A percentile compares a stretch with the other conserved stretches of the same genome.
phyloP scores from a whole-genome alignment of 2,329 filamentous ascomycete genomes.

The Cladophialophora exuberans region DNA sequence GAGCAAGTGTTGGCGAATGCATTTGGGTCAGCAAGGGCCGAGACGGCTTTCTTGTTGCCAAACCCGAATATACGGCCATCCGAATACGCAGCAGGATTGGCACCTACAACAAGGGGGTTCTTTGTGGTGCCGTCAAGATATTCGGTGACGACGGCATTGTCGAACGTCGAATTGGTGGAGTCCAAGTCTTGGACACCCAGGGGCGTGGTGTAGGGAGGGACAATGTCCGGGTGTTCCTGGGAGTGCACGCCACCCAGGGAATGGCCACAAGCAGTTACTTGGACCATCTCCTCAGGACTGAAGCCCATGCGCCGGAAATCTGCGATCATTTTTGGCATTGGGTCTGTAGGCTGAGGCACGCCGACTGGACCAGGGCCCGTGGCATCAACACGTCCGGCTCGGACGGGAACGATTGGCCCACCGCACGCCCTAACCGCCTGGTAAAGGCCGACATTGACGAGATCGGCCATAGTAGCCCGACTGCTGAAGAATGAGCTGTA shows the following conservation, averaged over 20 bases:
- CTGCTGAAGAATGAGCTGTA: slow-evolving; percentile 36
- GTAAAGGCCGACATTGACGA: slow-evolving; percentile 39
- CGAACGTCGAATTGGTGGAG: slow-evolving; percentile 33
- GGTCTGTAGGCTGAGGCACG: slow-evolving; percentile 39
- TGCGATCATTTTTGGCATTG: slow-evolving; percentile 36
- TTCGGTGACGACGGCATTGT: slow-evolving; percentile 39
- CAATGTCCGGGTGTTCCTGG: slow-evolving; percentile 38
- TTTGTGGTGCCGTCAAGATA: slow-evolving; percentile 38
- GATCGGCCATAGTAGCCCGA: slow-evolving; percentile 36
- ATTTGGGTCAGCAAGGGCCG: slow-evolving; percentile 30
- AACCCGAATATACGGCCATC: slow-evolving; percentile 39
- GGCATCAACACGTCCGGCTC: slow-evolving; percentile 40
- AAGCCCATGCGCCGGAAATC: slow-evolving; percentile 40
- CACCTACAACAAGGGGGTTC: slow-evolving; percentile 29
- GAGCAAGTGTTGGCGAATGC: slow-evolving; percentile 21
- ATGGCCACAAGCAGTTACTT: slow-evolving; percentile 41
- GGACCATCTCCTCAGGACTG: slow-evolving; percentile 33
- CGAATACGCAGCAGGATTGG: slow-evolving; percentile 38
- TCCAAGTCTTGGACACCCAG: slow-evolving; percentile 36
- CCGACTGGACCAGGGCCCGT: slow-evolving; percentile 36
- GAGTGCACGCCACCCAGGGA: slow-evolving; percentile 41
- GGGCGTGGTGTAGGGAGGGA: slow-evolving; percentile 34
- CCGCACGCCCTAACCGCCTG: slow-evolving; percentile 38
- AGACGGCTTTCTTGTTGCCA: slow-evolving; percentile 39
- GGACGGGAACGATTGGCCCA: slow-evolving; percentile 36